Evolutionary conservation across 2,329 filamentous ascomycete genomes (phyloP).

Genomic region (Bipolaris cookei): DNA sequence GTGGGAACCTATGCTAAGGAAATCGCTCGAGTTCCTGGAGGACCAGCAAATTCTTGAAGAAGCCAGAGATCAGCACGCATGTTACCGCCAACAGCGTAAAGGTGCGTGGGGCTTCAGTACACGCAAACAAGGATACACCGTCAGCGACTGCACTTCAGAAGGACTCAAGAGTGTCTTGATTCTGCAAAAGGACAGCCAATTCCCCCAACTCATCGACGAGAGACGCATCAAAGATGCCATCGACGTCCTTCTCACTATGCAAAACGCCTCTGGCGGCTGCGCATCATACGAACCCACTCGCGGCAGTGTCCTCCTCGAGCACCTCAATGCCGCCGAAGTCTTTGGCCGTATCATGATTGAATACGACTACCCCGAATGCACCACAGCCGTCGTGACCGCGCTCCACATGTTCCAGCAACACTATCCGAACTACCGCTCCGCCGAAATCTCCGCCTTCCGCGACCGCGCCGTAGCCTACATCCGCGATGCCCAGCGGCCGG

Average conservation of each 20-base stretch:
- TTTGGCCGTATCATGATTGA: slow-evolving; percentile 98
- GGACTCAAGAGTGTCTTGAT: slow-evolving; percentile 85
- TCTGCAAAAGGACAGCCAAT: slow-evolving; percentile 76
- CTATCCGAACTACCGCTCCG: slow-evolving; percentile 78
- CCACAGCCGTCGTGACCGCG: slow-evolving; percentile 89
- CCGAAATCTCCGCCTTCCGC: slow-evolving; percentile 78
- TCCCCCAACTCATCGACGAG: slow-evolving; percentile 75
- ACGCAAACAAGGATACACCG: slow-evolving; percentile 88
- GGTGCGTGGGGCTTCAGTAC: slow-evolving; percentile 97
- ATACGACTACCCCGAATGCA: slow-evolving; percentile 98
- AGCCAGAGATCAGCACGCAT: slow-evolving; percentile 74
- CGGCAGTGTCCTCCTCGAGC: slow-evolving; percentile 77
- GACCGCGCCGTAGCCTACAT: slow-evolving; percentile 80
- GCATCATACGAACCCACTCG: slow-evolving; percentile 88
- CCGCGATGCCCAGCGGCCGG: slow-evolving; percentile 73
- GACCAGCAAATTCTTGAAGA: slow-evolving; percentile 90
- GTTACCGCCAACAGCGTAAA: slow-evolving; percentile 89
- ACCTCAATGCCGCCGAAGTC: slow-evolving; percentile 93
- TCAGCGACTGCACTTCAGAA: slow-evolving; percentile 93
- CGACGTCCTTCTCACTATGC: slow-evolving; percentile 89
- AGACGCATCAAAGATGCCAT: slow-evolving; percentile 84
- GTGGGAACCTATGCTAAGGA: slow-evolving; percentile 82
- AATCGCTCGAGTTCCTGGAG: slow-evolving; percentile 84
- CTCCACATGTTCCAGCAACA: slow-evolving; percentile 80
- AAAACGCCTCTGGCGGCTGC: slow-evolving; percentile 84